A percentile compares a stretch with the other conserved stretches of the same genome.
These are phyloP conservation scores for Claviceps maximensis DNA, from an alignment of 2,329 filamentous ascomycete species.

Conservation along the genomic window DNA sequence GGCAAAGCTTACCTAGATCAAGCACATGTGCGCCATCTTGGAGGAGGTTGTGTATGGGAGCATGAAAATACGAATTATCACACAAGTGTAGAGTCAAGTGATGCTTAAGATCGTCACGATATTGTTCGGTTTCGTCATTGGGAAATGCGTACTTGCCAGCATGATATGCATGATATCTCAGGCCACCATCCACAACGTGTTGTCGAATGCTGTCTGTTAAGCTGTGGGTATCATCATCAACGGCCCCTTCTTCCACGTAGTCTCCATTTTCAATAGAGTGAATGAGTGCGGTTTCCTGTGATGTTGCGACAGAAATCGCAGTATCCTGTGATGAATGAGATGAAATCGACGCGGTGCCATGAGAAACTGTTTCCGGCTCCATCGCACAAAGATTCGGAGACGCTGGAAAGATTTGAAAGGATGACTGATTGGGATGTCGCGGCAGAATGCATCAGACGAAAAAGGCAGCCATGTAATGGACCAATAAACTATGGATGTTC, in stretches of 20 bases:
- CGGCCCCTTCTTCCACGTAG: slow-evolving; percentile 9
- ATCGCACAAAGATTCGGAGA: background rate
- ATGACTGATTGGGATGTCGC: background rate
- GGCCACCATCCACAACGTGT: slow-evolving; percentile 27
- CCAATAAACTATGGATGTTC: background rate
- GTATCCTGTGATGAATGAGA: slow-evolving; percentile 3
- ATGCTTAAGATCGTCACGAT: slow-evolving; percentile 29
- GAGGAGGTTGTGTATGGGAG: slow-evolving; percentile 27
- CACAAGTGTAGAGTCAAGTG: slow-evolving; percentile 25
- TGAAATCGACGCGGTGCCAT: background rate
- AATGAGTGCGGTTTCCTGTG: slow-evolving; percentile 17
- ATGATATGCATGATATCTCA: slow-evolving; percentile 28
- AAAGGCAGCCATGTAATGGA: background rate
- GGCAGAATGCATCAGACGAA: no score
- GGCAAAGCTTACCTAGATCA: slow-evolving; percentile 28
- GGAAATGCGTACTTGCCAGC: slow-evolving; percentile 29
- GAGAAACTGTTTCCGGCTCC: background rate
- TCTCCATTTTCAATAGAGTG: slow-evolving; percentile 22
- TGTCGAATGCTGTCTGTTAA: slow-evolving; percentile 30
- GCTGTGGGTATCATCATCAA: slow-evolving; percentile 24
- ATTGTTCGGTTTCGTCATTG: slow-evolving; percentile 29
- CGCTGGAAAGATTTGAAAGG: background rate
- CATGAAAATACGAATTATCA: slow-evolving; percentile 27
- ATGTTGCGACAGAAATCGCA: slow-evolving; percentile 19
- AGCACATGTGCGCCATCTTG: slow-evolving; percentile 28